Percentiles rank a stretch among this genome's conserved stretches.
Evolutionary conservation across 2,329 filamentous ascomycete species (phyloP).

Genomic region (Colletotrichum viniferum): DNA sequence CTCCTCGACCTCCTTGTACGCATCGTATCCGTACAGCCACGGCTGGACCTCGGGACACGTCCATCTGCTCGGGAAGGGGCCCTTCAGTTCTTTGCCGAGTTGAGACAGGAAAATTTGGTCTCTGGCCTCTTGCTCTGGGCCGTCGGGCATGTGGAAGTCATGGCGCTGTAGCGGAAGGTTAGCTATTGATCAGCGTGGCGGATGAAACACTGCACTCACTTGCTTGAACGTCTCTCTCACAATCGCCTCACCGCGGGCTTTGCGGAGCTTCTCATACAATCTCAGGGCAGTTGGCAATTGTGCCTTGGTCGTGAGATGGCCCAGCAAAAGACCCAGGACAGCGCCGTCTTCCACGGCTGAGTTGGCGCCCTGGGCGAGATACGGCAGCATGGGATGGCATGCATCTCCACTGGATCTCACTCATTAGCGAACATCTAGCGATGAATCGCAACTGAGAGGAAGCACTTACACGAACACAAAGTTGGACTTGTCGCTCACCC

Average conservation of each 20-base stretch:
- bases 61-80: conserved; percentile 67
- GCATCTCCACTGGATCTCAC: conserved; percentile 52
- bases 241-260: conserved; percentile 55
- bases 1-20: conserved; percentile 28
- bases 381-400: conserved; percentile 69
- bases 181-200: not conserved
- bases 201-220: not conserved
- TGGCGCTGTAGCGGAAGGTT: conserved; percentile 40
- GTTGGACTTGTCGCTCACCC: conserved; percentile 58
- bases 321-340: conserved; percentile 63
- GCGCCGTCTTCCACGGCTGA: conserved; percentile 72
- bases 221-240: conserved; percentile 62
- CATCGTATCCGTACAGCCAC: conserved; percentile 70
- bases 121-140: conserved; percentile 60
- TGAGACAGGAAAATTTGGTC: conserved; percentile 62
- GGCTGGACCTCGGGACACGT: conserved; percentile 66
- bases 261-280: conserved; percentile 52
- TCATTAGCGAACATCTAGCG: not conserved
- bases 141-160: conserved; percentile 57
- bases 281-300: conserved; percentile 48
- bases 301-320: conserved; percentile 48
- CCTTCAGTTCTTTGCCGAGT: conserved; percentile 53
- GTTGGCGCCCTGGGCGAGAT: conserved; percentile 70
- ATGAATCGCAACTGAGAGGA: not conserved
- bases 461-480: conserved; percentile 48